Base-by-base conservation (phyloP, 441 rosid species). In the Pelargonium myrrhifolium region DNA sequence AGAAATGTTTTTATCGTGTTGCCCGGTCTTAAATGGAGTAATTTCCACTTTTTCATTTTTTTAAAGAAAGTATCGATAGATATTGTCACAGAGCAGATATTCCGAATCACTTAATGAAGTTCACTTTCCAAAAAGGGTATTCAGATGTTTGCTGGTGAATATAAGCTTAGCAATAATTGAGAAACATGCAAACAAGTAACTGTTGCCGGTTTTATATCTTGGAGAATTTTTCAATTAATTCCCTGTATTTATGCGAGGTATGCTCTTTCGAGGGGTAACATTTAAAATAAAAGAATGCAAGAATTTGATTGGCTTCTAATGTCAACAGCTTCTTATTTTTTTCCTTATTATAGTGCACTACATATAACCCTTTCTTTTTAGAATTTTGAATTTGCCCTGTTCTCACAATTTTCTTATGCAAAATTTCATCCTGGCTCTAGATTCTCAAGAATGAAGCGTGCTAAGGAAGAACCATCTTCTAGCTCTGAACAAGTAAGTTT, bases 401-500 rank as follows among this genome's bases (percentile, higher is more conserved):
- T 62, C 65, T 64, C 51, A 55, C 63, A 12, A 60, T 43, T 75
- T 70, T 53, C 65, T 67, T 45, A n/a, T 26, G 10, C 60, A 21
- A 71, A 20, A 62, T 64, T 55, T 45, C 69, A 12, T 62, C 51
- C 49, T 71, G 59, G 68, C 73, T 66, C 4, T 64, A 81, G 87
- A 70, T 51, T 65, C 40, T 72, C 59, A 12, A 74, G 18, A 62
- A 83, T 80, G 85, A 79, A 74, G 80, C 74, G 68, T 58, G 72
- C 76, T 37, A 74, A 76, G 75, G 85, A 82, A 76, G 86, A 80
- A 49, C 53, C 78, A 21, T 68, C 79, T 11, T 63, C 74, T 67
- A 69, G 65, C 68, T 66, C 78, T 68, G 79, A 76, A 62, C 78
- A 75, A 70, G 97, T 90, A 72, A 81, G 88, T 62, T 35, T 65